Conservation (phyloP, 768 basidiomycete species). For the Xanthoconium stramineum region DNA sequence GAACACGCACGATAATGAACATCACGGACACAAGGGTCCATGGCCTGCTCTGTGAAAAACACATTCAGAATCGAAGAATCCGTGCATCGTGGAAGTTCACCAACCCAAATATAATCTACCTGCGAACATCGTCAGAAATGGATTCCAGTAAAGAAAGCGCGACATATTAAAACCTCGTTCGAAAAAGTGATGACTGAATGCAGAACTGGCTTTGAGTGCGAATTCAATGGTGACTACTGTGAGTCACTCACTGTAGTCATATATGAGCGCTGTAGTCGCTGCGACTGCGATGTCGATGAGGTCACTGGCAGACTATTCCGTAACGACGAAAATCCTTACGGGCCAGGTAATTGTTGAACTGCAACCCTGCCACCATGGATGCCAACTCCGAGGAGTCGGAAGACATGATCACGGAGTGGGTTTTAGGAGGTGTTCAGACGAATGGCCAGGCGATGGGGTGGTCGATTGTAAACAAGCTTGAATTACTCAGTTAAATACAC, state of each 20-base stretch:
- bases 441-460: too few relatives aligned
- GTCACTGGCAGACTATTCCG: background rate
- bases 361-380: background rate
- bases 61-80: background rate
- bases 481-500: background rate
- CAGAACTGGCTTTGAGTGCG: background rate
- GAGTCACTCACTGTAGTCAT: background rate
- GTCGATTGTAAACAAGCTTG: background rate
- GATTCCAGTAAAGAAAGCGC: background rate
- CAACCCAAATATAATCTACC: constrained; percentile 20
- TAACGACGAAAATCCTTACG: background rate
- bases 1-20: constrained; percentile 18
- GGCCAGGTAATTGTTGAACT: background rate
- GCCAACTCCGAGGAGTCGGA: background rate
- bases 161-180: constrained; percentile 11
- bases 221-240: too few relatives aligned
- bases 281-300: background rate
- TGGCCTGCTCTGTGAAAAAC: background rate
- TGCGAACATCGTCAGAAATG: background rate
- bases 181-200: constrained; percentile 15
- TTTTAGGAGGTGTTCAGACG: background rate
- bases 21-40: constrained; percentile 14
- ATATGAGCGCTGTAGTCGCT: background rate
- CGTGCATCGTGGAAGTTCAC: background rate
- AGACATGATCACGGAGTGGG: background rate